These are phyloP conservation scores for Rhizophora apiculata DNA, from an alignment of 345 rosid genomes.

Conservation along the genomic window DNA sequence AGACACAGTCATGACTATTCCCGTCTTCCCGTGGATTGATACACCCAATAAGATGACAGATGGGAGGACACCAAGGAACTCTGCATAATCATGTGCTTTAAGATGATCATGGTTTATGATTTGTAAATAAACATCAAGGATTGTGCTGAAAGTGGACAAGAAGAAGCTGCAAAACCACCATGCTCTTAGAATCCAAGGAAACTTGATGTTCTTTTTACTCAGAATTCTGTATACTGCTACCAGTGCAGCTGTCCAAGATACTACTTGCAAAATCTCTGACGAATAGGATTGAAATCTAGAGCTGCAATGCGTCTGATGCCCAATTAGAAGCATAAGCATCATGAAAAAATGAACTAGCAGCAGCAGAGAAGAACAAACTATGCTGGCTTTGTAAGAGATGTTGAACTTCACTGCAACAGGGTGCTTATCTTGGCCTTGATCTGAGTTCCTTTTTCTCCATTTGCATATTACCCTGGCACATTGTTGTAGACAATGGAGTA, in stretches of 20 bases:
- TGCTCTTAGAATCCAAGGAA: slow-evolving; percentile 66
- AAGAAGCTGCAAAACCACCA: slow-evolving; percentile 89
- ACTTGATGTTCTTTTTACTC: slow-evolving; percentile 27
- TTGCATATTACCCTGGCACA: slow-evolving; percentile 25
- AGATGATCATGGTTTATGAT: slow-evolving; percentile 29
- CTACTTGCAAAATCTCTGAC: slow-evolving; percentile 47
- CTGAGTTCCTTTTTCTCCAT: slow-evolving; percentile 22
- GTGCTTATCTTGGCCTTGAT: slow-evolving; percentile 33
- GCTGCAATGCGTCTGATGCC: slow-evolving; percentile 33
- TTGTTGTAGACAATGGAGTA: slow-evolving; percentile 29
- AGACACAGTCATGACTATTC: slow-evolving; percentile 25
- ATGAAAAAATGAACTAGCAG: slow-evolving; percentile 44
- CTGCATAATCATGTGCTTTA: slow-evolving; percentile 39
- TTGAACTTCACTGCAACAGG: slow-evolving; percentile 28
- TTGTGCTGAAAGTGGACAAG: slow-evolving; percentile 31
- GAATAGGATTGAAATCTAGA: slow-evolving; percentile 39
- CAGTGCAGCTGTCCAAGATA: slow-evolving; percentile 45
- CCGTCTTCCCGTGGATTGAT: slow-evolving; percentile 72
- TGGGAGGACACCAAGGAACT: slow-evolving; percentile 46
- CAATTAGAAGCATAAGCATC: slow-evolving; percentile 39
- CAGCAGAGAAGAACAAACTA: slow-evolving; percentile 40
- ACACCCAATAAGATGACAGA: slow-evolving; percentile 48
- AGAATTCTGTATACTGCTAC: slow-evolving; percentile 36
- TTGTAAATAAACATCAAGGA: slow-evolving; percentile 31
- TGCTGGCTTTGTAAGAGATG: slow-evolving; percentile 39